phyloP scores from a whole-genome alignment of 73 alveolate genomes.

The Paramecium sonneborni region DNA sequence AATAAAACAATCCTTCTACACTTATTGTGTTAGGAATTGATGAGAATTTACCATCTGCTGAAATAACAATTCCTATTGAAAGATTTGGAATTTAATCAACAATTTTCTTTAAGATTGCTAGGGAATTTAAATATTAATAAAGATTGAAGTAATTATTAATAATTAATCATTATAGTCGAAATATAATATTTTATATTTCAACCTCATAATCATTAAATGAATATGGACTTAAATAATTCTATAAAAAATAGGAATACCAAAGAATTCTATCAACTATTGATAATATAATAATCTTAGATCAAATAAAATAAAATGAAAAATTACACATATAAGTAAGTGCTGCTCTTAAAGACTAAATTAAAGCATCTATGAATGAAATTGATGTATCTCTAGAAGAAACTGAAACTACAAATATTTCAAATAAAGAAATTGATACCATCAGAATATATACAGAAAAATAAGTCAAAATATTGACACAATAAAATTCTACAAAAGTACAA shows the following conservation, averaged over 20 bases:
- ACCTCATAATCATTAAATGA: background rate
- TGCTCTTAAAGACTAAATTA: background rate
- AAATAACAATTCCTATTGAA: background rate
- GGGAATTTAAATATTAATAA: background rate
- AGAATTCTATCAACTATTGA: background rate
- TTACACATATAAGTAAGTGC: background rate
- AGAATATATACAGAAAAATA: background rate
- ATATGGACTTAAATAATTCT: background rate
- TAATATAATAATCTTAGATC: background rate
- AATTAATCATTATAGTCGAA: background rate
- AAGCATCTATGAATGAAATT: background rate
- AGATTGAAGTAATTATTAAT: background rate
- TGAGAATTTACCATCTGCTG: conserved; percentile 35
- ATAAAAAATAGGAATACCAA: conserved; percentile 6
- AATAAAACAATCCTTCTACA: conserved; percentile 34
- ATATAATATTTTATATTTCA: background rate
- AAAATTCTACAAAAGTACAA: background rate
- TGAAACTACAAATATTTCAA: background rate
- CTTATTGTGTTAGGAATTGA: background rate
- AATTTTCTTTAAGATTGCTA: background rate
- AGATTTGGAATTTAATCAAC: background rate
- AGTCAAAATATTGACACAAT: background rate
- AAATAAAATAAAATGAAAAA: background rate
- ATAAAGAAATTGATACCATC: conserved; percentile 6
- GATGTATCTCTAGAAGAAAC: background rate